Conservation (phyloP, 108 stramenopile species). For the Nitzschia sp. region DNA sequence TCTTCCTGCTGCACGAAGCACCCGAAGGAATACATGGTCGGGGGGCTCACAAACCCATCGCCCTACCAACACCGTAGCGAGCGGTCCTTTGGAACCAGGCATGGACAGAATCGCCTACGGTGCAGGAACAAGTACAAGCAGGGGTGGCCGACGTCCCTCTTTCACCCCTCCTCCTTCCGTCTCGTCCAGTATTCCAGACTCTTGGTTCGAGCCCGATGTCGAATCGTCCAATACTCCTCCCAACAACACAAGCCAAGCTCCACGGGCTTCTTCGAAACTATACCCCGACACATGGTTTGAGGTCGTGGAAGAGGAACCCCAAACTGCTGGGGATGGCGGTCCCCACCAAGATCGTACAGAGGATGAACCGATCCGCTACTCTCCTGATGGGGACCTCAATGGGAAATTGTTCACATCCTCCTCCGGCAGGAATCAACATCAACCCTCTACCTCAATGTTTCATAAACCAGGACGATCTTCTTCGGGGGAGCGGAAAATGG, state of each 20-base stretch:
- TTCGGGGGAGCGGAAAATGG: background rate
- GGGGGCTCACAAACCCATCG: too few species aligned
- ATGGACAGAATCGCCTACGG: background rate
- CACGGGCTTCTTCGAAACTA: background rate
- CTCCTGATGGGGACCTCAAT: slow-evolving; percentile 2
- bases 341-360: background rate
- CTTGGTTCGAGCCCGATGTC: slow-evolving; percentile 11
- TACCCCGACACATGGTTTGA: slow-evolving; percentile 5
- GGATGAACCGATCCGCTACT: slow-evolving; percentile 3
- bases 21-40: slow-evolving; percentile 11
- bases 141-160: background rate
- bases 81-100: background rate
- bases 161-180: background rate
- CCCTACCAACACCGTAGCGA: background rate
- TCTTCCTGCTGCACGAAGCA: background rate
- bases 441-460: background rate
- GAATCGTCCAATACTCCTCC: background rate
- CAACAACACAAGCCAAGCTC: background rate
- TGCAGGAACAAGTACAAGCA: background rate
- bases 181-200: slow-evolving; percentile 7
- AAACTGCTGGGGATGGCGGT: background rate
- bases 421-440: background rate
- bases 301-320: background rate
- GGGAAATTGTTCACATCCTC: background rate
- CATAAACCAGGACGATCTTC: background rate